These are phyloP conservation scores for Solioccasus polychromus DNA, from an alignment of 768 basidiomycete genomes.

Conservation along the genomic window DNA sequence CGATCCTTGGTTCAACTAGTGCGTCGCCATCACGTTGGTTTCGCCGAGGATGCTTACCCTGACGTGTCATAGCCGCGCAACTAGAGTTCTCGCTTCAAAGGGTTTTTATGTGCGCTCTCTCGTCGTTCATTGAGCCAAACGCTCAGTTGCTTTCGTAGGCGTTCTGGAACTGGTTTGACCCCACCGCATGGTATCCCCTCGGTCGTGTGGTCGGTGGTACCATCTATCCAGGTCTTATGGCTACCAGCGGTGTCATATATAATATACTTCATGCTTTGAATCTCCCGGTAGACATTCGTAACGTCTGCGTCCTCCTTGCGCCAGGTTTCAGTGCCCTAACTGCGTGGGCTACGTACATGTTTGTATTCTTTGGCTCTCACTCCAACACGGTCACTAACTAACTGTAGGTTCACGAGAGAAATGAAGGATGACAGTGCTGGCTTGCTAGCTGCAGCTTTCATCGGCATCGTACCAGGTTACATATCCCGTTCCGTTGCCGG, in stretches of 20 bases:
- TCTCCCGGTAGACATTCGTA: slow-evolving; percentile 95
- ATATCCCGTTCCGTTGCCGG: slow-evolving; percentile 99
- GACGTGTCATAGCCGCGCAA: slow-evolving; percentile 70
- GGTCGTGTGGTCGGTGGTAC: slow-evolving; percentile 98
- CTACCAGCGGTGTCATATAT: slow-evolving; percentile 96
- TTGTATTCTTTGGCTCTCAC: slow-evolving; percentile 24
- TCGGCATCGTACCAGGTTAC: slow-evolving; percentile 96
- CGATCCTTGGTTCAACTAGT: slow-evolving; percentile 99
- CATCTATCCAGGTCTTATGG: slow-evolving; percentile 98
- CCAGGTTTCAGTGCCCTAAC: slow-evolving; percentile 97
- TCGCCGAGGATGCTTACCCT: not conserved
- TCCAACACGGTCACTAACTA: not conserved
- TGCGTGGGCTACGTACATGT: slow-evolving; percentile 97
- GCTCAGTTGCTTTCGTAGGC: slow-evolving; percentile 50
- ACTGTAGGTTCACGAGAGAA: slow-evolving; percentile 88
- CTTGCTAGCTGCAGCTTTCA: slow-evolving; percentile 95
- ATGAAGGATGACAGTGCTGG: slow-evolving; percentile 95
- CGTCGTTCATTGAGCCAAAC: not conserved
- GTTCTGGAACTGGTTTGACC: slow-evolving; percentile 99
- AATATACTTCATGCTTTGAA: slow-evolving; percentile 83
- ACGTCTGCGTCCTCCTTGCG: slow-evolving; percentile 94
- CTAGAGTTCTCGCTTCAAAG: slow-evolving; percentile 82
- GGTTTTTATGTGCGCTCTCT: slow-evolving; percentile 84
- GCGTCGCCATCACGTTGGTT: slow-evolving; percentile 34
- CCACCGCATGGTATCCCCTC: slow-evolving; percentile 98